phyloP scores from a whole-genome alignment of 2,329 filamentous ascomycete genomes.

The Akanthomyces muscarius region DNA sequence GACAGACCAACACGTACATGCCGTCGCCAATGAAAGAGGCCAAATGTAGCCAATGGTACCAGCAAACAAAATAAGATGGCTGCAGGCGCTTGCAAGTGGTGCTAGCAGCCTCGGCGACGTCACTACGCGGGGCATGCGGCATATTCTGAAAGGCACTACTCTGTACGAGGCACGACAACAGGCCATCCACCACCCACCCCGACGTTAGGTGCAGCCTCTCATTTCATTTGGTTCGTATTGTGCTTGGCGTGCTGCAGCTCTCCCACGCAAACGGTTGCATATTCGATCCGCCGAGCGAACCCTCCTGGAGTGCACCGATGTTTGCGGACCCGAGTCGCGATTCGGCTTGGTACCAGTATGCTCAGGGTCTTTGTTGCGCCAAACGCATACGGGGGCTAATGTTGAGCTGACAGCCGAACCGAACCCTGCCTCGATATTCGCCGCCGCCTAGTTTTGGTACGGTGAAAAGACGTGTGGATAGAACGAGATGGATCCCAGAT shows the following conservation, averaged over 20 bases:
- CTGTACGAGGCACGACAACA: background rate
- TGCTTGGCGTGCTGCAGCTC: slow-evolving; percentile 3
- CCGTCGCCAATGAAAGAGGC: background rate
- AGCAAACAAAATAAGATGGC: background rate
- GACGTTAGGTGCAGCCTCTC: background rate
- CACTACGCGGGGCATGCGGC: slow-evolving; percentile 16
- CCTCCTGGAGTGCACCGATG: slow-evolving; percentile 2
- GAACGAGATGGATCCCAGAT: slow-evolving; percentile 12
- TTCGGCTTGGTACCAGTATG: background rate
- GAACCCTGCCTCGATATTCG: background rate
- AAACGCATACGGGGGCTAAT: background rate
- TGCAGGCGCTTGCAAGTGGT: slow-evolving; percentile 8
- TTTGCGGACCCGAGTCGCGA: background rate
- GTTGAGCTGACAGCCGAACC: slow-evolving; percentile 6
- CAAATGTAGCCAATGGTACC: background rate
- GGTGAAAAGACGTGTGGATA: background rate
- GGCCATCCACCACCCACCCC: slow-evolving; percentile 3
- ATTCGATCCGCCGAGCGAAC: background rate
- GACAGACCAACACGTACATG: background rate
- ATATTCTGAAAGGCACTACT: slow-evolving; percentile 9
- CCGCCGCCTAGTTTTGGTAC: background rate
- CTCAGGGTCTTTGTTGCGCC: background rate
- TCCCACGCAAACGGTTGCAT: slow-evolving; percentile 1
- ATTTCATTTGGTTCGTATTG: slow-evolving; percentile 12
- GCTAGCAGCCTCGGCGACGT: slow-evolving; percentile 12